These are phyloP conservation scores for Scleroderma bovista DNA, from an alignment of 768 basidiomycete genomes.

Conservation along the genomic window DNA sequence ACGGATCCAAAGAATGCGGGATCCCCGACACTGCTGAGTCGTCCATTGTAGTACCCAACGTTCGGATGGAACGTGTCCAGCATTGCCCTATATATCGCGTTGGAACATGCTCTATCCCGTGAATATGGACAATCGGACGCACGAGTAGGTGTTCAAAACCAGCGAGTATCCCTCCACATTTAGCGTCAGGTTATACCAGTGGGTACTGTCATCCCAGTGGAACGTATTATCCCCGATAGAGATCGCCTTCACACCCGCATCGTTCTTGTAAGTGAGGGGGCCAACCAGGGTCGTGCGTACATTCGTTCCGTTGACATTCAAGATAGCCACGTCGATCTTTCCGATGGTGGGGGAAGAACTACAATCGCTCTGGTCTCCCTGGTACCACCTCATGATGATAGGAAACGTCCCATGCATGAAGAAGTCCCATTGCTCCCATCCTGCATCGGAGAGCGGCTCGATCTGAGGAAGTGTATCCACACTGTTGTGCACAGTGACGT, in stretches of 20 bases:
- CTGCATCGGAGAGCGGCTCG: background rate
- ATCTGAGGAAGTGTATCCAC: conserved; percentile 15
- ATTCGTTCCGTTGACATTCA: conserved; percentile 5
- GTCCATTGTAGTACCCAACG: conserved; percentile 9
- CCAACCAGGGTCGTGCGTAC: background rate
- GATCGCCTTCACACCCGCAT: conserved; percentile 3
- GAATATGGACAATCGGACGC: background rate
- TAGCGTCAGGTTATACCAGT: conserved; percentile 12
- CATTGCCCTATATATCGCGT: conserved; percentile 1
- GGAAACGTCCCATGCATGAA: conserved; percentile 10
- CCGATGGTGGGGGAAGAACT: background rate
- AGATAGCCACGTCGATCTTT: conserved; percentile 7
- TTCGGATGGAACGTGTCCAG: conserved; percentile 10
- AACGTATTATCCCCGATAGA: conserved; percentile 7
- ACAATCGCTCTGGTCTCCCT: conserved; percentile 5
- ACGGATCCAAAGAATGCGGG: conserved; percentile 9
- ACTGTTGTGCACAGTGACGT: conserved; percentile 9
- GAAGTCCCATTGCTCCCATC: conserved; percentile 15
- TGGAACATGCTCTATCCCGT: background rate
- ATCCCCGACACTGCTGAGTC: conserved; percentile 5
- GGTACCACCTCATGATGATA: conserved; percentile 10
- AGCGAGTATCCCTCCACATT: conserved; percentile 5
- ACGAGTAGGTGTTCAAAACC: conserved; percentile 10
- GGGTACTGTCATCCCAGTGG: conserved; percentile 6
- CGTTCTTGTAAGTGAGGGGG: background rate